Conservation (phyloP, 1,139 yeast genomes). For the Blastobotrys illinoisensis region DNA sequence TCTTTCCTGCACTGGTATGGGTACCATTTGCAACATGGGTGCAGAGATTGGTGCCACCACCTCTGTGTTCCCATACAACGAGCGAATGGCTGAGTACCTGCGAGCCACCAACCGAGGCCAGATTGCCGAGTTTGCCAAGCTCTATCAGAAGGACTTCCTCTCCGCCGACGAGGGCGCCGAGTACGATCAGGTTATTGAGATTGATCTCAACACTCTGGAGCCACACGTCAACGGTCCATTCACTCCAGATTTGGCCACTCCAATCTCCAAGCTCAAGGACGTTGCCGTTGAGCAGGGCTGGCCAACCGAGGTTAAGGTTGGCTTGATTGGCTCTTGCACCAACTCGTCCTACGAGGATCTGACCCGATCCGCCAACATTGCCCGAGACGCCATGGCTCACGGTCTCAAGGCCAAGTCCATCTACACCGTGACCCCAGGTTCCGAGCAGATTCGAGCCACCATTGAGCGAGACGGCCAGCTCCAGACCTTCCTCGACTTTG, state of each 20-base stretch:
- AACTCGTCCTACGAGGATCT: slow-evolving; percentile 98
- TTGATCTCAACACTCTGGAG: slow-evolving; percentile 90
- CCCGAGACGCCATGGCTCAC: slow-evolving; percentile 82
- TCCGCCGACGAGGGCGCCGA: slow-evolving; percentile 92
- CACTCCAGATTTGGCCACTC: slow-evolving; percentile 98
- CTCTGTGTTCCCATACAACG: slow-evolving; percentile 94
- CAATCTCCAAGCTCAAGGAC: slow-evolving; percentile 87
- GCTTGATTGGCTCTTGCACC: slow-evolving; percentile 98
- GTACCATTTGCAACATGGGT: slow-evolving; percentile 99
- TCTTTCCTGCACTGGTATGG: slow-evolving; percentile 99
- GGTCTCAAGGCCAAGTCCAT: slow-evolving; percentile 88
- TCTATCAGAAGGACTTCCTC: slow-evolving; percentile 67
- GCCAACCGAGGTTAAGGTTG: slow-evolving; percentile 93
- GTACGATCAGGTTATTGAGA: slow-evolving; percentile 93
- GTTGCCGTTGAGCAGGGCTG: slow-evolving; percentile 83
- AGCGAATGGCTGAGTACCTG: slow-evolving; percentile 84
- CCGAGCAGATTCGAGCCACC: slow-evolving; percentile 98
- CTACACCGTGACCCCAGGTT: slow-evolving; percentile 97
- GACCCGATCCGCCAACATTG: slow-evolving; percentile 95
- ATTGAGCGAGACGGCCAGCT: slow-evolving; percentile 96
- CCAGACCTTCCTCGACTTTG: slow-evolving; percentile 82
- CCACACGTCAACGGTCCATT: slow-evolving; percentile 99
- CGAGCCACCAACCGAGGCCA: slow-evolving; percentile 80
- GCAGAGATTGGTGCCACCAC: slow-evolving; percentile 99
- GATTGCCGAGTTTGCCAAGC: slow-evolving; percentile 74